Evolutionary conservation across 441 rosid genomes (phyloP), one percentile per base, ranked within the genome.

Genomic region (Gossypium schwendimanii): DNA sequence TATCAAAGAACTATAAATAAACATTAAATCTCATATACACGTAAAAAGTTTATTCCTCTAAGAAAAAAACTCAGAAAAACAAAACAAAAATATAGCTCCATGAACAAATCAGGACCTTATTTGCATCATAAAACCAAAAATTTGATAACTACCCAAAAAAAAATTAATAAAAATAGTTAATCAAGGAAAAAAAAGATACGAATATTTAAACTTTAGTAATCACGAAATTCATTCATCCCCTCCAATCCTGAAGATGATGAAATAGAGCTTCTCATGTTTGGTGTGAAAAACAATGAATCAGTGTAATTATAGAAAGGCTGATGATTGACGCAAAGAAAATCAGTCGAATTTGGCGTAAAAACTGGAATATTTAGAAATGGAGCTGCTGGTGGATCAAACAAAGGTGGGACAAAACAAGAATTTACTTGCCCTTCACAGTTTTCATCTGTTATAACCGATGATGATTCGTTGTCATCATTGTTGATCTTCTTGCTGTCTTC

Each of bases 391-490:
- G 76, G 76, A 33, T 85, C 88, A 3, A 80, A 82, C 14, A 77
- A 70, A 0, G 86, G 77, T 10, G 81, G 78, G 28, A 57, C 76
- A 3, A 81, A 81, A 63, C 84, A 85, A 9, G 91, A 88, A 76
- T 86, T 84, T 2, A 86, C 84, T 44, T 83, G 94, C 45, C 79
- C 88, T 11, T 84, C 73, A 41, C 81, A 76, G 73, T 81, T 82
- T 74, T 87, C 91, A 23, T 89, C 91, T 0, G 87, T 91, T 6
- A 88, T 84, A 65, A 87, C 87, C 17, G 91, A 89, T 0, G 91
- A 87, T 0, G 84, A 78, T 9, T 87, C 91, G n/a, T 82, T 85
- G 24, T 88, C 97, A 4, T 81, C 55, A 71, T 77, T 81, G 47
- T 68, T 73, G 58, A 47, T 87, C 85, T 18, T 71, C 15, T 71